Percentiles rank a stretch among this genome's conserved stretches.
Evolutionary conservation across 2,329 filamentous ascomycete genomes (phyloP).

Genomic region (Thielaviopsis euricoi): DNA sequence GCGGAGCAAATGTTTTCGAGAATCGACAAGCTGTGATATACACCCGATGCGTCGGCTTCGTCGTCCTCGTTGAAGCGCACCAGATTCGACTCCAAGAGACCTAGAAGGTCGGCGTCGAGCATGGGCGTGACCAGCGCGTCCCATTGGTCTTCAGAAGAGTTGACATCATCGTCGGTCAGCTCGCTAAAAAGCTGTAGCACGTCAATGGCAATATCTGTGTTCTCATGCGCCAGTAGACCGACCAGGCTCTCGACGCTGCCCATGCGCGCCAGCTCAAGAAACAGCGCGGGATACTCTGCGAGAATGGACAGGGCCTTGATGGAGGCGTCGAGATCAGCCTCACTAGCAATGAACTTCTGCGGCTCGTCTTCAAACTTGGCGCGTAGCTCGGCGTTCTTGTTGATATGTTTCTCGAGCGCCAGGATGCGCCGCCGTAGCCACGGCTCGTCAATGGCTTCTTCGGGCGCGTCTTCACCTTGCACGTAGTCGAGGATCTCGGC

Average conservation of each 20-base stretch:
- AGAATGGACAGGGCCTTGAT: conserved; percentile 78
- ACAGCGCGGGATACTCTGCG: conserved; percentile 71
- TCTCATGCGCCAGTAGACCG: conserved; percentile 76
- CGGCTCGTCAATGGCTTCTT: conserved; percentile 63
- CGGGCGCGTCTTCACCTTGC: conserved; percentile 34
- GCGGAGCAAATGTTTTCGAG: conserved; percentile 75
- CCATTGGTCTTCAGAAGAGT: conserved; percentile 47
- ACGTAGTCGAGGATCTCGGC: conserved; percentile 78
- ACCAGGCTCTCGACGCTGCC: conserved; percentile 62
- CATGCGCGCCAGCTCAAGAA: conserved; percentile 60
- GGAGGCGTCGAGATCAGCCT: conserved; percentile 78
- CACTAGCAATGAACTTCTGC: conserved; percentile 65
- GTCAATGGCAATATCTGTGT: conserved; percentile 89
- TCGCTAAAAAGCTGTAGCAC: conserved; percentile 81
- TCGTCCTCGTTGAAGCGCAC: conserved; percentile 59
- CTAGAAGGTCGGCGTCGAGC: conserved; percentile 48
- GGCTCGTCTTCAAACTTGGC: conserved; percentile 71
- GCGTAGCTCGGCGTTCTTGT: conserved; percentile 75
- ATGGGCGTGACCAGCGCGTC: conserved; percentile 55
- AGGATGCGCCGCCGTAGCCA: conserved; percentile 74
- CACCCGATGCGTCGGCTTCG: conserved; percentile 59
- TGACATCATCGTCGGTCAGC: conserved; percentile 81
- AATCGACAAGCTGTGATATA: conserved; percentile 72
- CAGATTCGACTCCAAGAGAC: conserved; percentile 63
- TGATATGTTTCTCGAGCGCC: conserved; percentile 79